Conservation (phyloP, 1,284 basidiomycete genomes). For the Boletus coffeatus region DNA sequence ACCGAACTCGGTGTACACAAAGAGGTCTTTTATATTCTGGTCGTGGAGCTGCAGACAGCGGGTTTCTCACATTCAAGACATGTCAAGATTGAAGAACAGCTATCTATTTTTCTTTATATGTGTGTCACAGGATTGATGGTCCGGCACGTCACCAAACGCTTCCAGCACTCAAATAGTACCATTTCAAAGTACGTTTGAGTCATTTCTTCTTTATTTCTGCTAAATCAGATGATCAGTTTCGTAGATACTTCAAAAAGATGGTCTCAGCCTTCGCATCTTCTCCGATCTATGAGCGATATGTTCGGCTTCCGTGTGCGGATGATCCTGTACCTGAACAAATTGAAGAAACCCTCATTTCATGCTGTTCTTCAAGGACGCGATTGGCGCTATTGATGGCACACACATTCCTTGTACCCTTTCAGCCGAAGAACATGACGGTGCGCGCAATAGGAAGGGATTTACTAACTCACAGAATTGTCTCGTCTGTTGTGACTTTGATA, state of each 20-base stretch:
- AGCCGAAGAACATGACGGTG: not conserved
- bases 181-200: no score
- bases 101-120: conserved; percentile 18
- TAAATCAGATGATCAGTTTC: no score
- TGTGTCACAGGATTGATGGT: conserved; percentile 10
- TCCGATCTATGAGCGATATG: not conserved
- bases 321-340: not conserved
- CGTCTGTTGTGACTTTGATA: not conserved
- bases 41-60: not conserved
- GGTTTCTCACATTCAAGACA: conserved; percentile 1
- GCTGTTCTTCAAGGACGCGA: not conserved
- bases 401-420: not conserved
- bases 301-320: not conserved
- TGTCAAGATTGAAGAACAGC: conserved; percentile 12
- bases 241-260: not conserved
- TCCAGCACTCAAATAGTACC: conserved; percentile 18
- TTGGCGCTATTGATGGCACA: not conserved
- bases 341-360: not conserved
- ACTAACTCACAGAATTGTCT: not conserved
- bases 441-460: not conserved
- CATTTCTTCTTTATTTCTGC: no score
- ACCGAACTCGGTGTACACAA: conserved; percentile 12
- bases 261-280: not conserved
- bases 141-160: conserved; percentile 13
- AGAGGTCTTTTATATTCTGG: conserved; percentile 2